Percentiles rank a stretch among this genome's conserved stretches.
Conservation (phyloP, 1,139 yeast species). For the Casaregolazyma lundiana region DNA sequence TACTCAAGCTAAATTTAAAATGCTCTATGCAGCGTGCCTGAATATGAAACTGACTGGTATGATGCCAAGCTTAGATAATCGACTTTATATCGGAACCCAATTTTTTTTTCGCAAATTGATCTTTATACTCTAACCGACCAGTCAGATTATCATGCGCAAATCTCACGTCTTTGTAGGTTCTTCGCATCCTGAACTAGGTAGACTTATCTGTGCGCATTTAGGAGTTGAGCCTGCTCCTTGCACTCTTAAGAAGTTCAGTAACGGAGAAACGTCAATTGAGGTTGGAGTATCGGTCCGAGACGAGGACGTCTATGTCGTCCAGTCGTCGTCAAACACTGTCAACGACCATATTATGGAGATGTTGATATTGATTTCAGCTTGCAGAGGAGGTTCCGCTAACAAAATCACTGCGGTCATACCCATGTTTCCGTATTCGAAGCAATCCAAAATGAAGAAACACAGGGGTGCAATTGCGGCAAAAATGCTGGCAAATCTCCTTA, state of each 20-base stretch:
- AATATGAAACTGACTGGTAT: too few species aligned
- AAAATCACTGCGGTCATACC: conserved; percentile 97
- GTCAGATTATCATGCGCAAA: conserved; percentile 64
- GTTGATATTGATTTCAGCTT: conserved; percentile 86
- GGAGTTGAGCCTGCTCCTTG: conserved; percentile 97
- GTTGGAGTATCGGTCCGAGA: conserved; percentile 93
- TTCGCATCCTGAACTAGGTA: conserved; percentile 92
- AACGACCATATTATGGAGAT: conserved; percentile 97
- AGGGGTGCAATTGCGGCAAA: conserved; percentile 99
- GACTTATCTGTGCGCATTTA: conserved; percentile 79
- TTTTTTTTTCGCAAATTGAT: not conserved
- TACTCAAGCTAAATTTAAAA: too few species aligned
- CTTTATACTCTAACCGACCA: conserved; percentile 2
- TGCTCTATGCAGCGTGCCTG: too few species aligned
- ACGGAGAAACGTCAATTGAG: conserved; percentile 96
- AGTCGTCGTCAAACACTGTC: conserved; percentile 82
- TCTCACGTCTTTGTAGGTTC: conserved; percentile 95
- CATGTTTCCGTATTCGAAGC: conserved; percentile 95
- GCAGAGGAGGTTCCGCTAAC: conserved; percentile 96
- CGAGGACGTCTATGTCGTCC: conserved; percentile 94
- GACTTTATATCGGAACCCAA: not conserved
- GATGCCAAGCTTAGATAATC: not conserved
- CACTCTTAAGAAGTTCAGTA: conserved; percentile 82
- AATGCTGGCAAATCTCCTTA: conserved; percentile 90
- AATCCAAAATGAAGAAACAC: conserved; percentile 96